phyloP scores from a whole-genome alignment of 192 early-diverging fungal genomes.

The Podila clonocystis region DNA sequence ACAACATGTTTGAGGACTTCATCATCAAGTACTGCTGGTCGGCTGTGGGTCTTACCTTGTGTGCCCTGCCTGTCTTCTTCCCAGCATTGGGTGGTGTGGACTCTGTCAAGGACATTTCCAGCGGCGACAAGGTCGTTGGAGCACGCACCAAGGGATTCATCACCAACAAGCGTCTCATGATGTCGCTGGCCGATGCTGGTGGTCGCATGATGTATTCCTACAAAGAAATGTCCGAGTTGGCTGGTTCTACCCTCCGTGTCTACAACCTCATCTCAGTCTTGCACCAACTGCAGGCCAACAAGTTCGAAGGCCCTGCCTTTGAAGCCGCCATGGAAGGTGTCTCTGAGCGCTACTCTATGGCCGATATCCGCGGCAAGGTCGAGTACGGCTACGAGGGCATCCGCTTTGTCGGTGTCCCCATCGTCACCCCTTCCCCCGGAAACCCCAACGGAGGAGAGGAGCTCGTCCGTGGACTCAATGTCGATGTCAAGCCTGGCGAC shows the following conservation, averaged over 20 bases:
- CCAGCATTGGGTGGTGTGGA: conserved; percentile 62
- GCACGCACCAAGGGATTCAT: conserved; percentile 86
- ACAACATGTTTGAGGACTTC: conserved; percentile 96
- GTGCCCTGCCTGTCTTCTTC: conserved; percentile 90
- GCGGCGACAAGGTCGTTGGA: conserved; percentile 55
- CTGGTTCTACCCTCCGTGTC: conserved; percentile 90
- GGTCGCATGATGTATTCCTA: conserved; percentile 98
- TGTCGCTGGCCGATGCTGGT: conserved; percentile 91
- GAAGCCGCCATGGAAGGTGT: conserved; percentile 12
- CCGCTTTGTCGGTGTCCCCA: conserved; percentile 87
- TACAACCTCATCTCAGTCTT: conserved; percentile 87
- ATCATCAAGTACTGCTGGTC: conserved; percentile 98
- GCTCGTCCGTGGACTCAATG: conserved; percentile 79
- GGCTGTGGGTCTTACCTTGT: conserved; percentile 86
- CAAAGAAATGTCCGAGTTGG: conserved; percentile 92
- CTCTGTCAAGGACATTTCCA: conserved; percentile 40
- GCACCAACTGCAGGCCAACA: conserved; percentile 72
- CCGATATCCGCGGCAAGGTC: conserved; percentile 67
- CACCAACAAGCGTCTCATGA: conserved; percentile 90
- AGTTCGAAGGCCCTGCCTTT: conserved; percentile 58
- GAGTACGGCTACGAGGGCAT: conserved; percentile 74
- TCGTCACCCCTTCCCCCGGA: conserved; percentile 86
- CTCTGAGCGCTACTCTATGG: conserved; percentile 51
- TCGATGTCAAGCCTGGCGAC: conserved; percentile 86
- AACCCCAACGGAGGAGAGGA: conserved; percentile 75